A percentile compares a stretch with the other conserved stretches of the same genome.
These are phyloP conservation scores for Xylaria digitata DNA, from an alignment of 2,329 filamentous ascomycete genomes.

Conservation along the genomic window DNA sequence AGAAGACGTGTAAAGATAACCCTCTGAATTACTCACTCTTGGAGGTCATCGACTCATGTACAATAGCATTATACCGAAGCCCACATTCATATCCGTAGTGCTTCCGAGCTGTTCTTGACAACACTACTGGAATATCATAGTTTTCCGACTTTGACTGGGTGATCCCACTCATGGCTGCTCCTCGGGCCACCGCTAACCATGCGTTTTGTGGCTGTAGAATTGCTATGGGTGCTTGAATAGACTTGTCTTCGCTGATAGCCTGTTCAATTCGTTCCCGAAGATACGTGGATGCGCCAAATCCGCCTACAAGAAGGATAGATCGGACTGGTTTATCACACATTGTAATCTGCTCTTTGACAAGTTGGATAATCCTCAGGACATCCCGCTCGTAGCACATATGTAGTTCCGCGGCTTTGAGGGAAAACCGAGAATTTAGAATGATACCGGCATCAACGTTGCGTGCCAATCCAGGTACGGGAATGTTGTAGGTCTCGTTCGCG, in stretches of 20 bases:
- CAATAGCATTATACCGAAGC: constrained; percentile 15
- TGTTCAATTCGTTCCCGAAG: constrained; percentile 55
- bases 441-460: constrained; percentile 53
- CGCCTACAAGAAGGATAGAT: constrained; percentile 61
- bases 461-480: constrained; percentile 53
- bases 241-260: constrained; percentile 39
- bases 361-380: constrained; percentile 56
- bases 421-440: background rate
- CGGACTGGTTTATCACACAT: constrained; percentile 57
- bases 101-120: constrained; percentile 57
- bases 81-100: constrained; percentile 55
- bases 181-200: constrained; percentile 63
- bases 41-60: constrained; percentile 28
- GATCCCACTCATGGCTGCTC: constrained; percentile 62
- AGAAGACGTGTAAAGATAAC: background rate
- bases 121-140: constrained; percentile 53
- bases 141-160: constrained; percentile 51
- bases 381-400: constrained; percentile 59
- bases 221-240: constrained; percentile 52
- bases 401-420: constrained; percentile 54
- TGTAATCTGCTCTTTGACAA: constrained; percentile 58
- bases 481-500: constrained; percentile 51
- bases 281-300: constrained; percentile 60
- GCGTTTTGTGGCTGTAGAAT: constrained; percentile 62
- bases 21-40: background rate